Percentiles rank a stretch among this genome's conserved stretches.
Conservation (phyloP, 805 yeast genomes). For the Gaillardinia entomophila region DNA sequence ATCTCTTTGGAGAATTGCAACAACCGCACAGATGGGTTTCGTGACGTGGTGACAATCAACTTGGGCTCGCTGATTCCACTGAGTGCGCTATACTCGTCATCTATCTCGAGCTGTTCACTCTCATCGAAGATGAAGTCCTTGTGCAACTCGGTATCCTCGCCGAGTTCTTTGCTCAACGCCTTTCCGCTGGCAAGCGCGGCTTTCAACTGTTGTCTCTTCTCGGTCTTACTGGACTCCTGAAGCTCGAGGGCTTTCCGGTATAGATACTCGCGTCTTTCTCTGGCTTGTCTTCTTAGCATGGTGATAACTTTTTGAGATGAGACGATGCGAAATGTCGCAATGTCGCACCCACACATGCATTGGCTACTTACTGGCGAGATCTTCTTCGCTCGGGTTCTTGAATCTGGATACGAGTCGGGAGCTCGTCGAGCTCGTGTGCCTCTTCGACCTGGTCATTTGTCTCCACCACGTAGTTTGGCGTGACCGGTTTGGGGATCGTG, state of each 20-base stretch:
- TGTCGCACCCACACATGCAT: background rate
- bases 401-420: background rate
- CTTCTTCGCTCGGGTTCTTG: background rate
- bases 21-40: conserved; percentile 82
- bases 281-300: conserved; percentile 85
- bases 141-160: conserved; percentile 80
- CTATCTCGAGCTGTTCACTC: conserved; percentile 60
- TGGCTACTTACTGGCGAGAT: background rate
- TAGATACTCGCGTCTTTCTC: conserved; percentile 92
- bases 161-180: conserved; percentile 81
- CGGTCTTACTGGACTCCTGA: conserved; percentile 81
- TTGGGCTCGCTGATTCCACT: conserved; percentile 90
- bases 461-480: background rate
- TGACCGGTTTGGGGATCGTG: background rate
- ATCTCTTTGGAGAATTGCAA: conserved; percentile 92
- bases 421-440: background rate
- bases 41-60: conserved; percentile 85
- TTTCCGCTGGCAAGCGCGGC: conserved; percentile 90
- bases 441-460: background rate
- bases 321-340: background rate
- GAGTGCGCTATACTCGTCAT: conserved; percentile 85
- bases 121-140: conserved; percentile 85
- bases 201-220: conserved; percentile 79
- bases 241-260: conserved; percentile 84
- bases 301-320: conserved; percentile 2